These are phyloP conservation scores for Eremochloa ophiuroides DNA, from an alignment of 176 grass and related monocot species.

Conservation along the genomic window DNA sequence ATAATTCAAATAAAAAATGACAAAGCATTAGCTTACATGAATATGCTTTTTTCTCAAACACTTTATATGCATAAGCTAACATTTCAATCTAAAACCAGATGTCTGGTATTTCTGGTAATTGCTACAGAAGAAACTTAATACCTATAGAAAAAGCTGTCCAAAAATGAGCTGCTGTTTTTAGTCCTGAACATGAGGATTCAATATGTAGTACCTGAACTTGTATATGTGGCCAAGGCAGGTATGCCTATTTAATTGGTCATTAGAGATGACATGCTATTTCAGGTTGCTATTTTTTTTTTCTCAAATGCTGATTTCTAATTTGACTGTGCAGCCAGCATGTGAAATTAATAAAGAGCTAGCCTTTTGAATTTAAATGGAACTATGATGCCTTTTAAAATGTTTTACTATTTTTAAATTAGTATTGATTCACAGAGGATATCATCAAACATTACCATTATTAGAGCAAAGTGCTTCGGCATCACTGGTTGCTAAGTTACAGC, in stretches of 20 bases:
- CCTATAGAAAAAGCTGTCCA: neutral
- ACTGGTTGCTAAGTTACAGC: neutral
- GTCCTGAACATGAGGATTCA: neutral
- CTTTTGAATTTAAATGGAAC: neutral
- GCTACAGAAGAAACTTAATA: slow-evolving; percentile 6
- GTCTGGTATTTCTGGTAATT: neutral
- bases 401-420: neutral
- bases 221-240: neutral
- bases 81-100: slow-evolving; percentile 11
- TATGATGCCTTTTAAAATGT: neutral
- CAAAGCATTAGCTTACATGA: slow-evolving; percentile 12
- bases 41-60: neutral
- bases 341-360: neutral
- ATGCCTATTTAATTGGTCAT: neutral
- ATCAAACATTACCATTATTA: neutral
- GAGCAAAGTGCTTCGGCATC: neutral
- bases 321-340: neutral
- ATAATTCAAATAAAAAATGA: slow-evolving; percentile 28
- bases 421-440: neutral
- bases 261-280: neutral
- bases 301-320: neutral
- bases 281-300: neutral
- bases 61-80: neutral
- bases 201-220: neutral
- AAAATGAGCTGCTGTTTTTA: neutral